Base-by-base conservation (phyloP, 257 asterid species). In the Nicotiana noctiflora region DNA sequence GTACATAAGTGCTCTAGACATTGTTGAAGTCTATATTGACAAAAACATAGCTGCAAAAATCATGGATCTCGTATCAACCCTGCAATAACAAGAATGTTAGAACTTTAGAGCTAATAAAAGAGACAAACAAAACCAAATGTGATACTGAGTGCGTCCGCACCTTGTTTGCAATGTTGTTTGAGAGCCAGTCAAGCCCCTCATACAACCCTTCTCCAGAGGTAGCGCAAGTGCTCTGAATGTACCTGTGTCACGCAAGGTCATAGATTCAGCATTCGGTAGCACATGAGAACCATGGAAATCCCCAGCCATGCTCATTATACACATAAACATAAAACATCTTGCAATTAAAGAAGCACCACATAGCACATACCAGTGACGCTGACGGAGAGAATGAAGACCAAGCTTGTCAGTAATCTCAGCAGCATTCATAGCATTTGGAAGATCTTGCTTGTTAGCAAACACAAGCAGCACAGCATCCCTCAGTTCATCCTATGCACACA, bases 351-450 rank as follows among this genome's bases (percentile, higher is more conserved):
- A 8, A 72, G 14, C 37, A 21, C 15, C 2, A 46, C 13, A 6
- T 34, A 77, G 72, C 7, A 13, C 79, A 32, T 81, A 90, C 93
- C 94, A 90, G 85, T 89, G 92, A 62, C 94, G 92, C 82, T 88
- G 94, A 29, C 92, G 94, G 81, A 89, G 95, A 32, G 95, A 91
- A 77, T 91, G 93, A 66, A 91, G 93, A 68, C 91, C 95, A 80
- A 91, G 95, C 90, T 89, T 91, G 87, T 89, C 95, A 15, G 93
- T 91, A 18, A 91, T 91, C 88, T 89, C 93, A 76, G 93, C 93
- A 68, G 91, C 93, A 85, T 89, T 91, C 95, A 91, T 89, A 13
- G 93, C 95, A 87, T 91, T 91, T 31, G 93, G 95, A 77, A 91
- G 93, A 88, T 91, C 95, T 84, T 89, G 92, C 78, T 91, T 91